phyloP scores from a whole-genome alignment of 805 yeast species.

The Candida ponderosae region DNA sequence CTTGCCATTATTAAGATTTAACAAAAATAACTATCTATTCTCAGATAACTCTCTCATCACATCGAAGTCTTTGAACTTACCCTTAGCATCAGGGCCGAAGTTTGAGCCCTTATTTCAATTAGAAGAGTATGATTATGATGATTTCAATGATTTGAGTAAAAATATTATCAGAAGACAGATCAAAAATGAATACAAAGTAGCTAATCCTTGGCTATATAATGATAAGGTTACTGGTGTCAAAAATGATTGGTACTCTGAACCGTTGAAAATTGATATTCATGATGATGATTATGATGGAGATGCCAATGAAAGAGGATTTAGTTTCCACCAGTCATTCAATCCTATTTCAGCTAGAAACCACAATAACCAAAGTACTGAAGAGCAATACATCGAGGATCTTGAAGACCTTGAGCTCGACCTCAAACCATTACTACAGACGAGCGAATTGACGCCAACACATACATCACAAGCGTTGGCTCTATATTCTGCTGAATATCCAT shows the following conservation, averaged over 20 bases:
- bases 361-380: slow-evolving; percentile 12
- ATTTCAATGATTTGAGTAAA: slow-evolving; percentile 84
- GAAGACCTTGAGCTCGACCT: slow-evolving; percentile 34
- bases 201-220: slow-evolving; percentile 81
- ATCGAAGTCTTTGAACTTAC: slow-evolving; percentile 81
- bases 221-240: slow-evolving; percentile 62
- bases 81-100: slow-evolving; percentile 94
- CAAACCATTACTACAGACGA: slow-evolving; percentile 45
- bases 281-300: slow-evolving; percentile 28
- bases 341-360: slow-evolving; percentile 38
- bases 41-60: slow-evolving; percentile 77
- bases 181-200: slow-evolving; percentile 77
- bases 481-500: slow-evolving; percentile 84
- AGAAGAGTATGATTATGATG: slow-evolving; percentile 73
- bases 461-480: slow-evolving; percentile 53
- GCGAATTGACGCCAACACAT: slow-evolving; percentile 36
- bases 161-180: slow-evolving; percentile 73
- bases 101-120: slow-evolving; percentile 76
- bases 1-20: slow-evolving; percentile 51
- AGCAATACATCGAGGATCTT: slow-evolving; percentile 26
- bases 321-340: slow-evolving; percentile 44
- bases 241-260: slow-evolving; percentile 56
- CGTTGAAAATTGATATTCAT: slow-evolving; percentile 41
- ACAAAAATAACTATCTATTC: slow-evolving; percentile 61
- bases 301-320: slow-evolving; percentile 46